These are phyloP conservation scores for Pezicula carpinea DNA, from an alignment of 2,329 filamentous ascomycete genomes.

Conservation along the genomic window DNA sequence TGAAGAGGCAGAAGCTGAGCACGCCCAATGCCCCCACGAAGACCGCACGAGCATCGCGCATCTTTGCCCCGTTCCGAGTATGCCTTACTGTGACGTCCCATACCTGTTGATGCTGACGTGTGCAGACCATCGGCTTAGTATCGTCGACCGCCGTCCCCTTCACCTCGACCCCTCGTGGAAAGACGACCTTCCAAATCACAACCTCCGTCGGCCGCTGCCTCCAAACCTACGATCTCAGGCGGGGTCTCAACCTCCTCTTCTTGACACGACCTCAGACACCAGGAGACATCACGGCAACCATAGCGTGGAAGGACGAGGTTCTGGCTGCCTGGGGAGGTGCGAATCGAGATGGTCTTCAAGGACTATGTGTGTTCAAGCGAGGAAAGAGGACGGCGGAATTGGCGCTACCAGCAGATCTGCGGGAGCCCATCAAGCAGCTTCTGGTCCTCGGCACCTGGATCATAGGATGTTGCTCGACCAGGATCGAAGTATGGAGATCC, in stretches of 20 bases:
- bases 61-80: conserved; percentile 93
- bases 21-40: conserved; percentile 33
- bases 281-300: conserved; percentile 76
- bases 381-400: conserved; percentile 80
- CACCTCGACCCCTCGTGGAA: conserved; percentile 81
- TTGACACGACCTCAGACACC: conserved; percentile 89
- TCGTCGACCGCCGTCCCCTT: conserved; percentile 90
- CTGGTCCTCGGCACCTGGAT: conserved; percentile 89
- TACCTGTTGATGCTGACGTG: conserved; percentile 11
- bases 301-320: conserved; percentile 80
- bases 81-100: conserved; percentile 26
- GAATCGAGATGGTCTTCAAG: conserved; percentile 48
- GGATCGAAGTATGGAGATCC: conserved; percentile 87
- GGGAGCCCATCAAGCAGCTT: conserved; percentile 71
- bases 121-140: conserved; percentile 84
- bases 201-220: conserved; percentile 87
- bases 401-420: conserved; percentile 57
- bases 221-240: conserved; percentile 92
- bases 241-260: conserved; percentile 88
- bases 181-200: conserved; percentile 95
- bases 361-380: conserved; percentile 87
- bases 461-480: conserved; percentile 68
- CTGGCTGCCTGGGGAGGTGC: conserved; percentile 84
- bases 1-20: conserved; percentile 72
- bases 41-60: conserved; percentile 58